These are phyloP conservation scores for Trametes coccinea DNA, from an alignment of 768 basidiomycete species.

Conservation along the genomic window DNA sequence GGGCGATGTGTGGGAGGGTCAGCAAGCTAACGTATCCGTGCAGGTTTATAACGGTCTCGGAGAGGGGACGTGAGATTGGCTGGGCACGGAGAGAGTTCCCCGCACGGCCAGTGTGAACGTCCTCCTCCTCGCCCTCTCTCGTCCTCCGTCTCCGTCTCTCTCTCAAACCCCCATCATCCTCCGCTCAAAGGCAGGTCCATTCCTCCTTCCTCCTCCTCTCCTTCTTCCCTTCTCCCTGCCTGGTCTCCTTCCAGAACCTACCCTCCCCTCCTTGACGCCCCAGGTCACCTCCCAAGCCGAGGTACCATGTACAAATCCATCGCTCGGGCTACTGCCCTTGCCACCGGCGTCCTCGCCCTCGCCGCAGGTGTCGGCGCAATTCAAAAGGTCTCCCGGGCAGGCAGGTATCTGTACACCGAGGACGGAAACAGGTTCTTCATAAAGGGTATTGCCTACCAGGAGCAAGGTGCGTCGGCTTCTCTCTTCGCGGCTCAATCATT, in stretches of 20 bases:
- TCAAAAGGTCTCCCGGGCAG: constrained; percentile 64
- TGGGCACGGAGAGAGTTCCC: constrained; percentile 15
- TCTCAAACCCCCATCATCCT: constrained; percentile 5
- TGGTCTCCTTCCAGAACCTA: constrained; percentile 1
- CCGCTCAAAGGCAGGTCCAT: constrained; percentile 6
- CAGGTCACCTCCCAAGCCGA: background rate
- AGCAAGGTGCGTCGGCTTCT: constrained; percentile 55
- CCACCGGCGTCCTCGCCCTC: constrained; percentile 44
- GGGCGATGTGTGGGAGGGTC: constrained; percentile 36
- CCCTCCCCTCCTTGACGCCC: constrained; percentile 10
- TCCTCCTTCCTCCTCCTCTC: constrained; percentile 9
- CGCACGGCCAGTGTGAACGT: background rate
- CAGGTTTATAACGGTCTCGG: background rate
- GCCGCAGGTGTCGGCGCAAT: constrained; percentile 64
- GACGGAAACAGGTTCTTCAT: constrained; percentile 83
- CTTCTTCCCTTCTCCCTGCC: constrained; percentile 14
- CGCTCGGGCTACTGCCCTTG: constrained; percentile 26
- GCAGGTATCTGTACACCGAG: constrained; percentile 79
- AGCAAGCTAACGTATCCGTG: background rate
- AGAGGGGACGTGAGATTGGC: background rate
- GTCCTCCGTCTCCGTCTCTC: constrained; percentile 6
- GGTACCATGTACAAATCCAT: constrained; percentile 28
- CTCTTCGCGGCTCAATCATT: background rate
- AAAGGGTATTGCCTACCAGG: constrained; percentile 84
- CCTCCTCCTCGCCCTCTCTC: too few species aligned